A percentile compares a stretch with the other conserved stretches of the same genome.
Evolutionary conservation across 495 filamentous ascomycete genomes (phyloP).

Genomic region (Lepraria neglecta): DNA sequence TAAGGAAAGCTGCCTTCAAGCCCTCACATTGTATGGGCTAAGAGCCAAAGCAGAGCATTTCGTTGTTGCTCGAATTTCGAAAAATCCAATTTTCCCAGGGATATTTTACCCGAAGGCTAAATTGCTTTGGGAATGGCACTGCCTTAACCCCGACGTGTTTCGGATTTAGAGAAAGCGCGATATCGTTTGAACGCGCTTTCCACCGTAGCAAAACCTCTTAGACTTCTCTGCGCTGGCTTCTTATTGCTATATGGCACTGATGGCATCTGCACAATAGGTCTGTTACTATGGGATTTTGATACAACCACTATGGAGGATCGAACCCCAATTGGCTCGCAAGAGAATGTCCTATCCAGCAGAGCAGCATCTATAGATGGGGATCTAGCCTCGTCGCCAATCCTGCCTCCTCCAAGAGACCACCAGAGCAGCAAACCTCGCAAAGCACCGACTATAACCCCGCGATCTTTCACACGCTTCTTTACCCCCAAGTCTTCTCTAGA

Average conservation of each 20-base stretch:
- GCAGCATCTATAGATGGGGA: constrained; percentile 7
- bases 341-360: constrained; percentile 8
- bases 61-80: neutral
- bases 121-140: neutral
- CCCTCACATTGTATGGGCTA: neutral
- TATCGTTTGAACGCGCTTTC: constrained; percentile 6
- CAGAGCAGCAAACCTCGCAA: constrained; percentile 41
- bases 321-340: constrained; percentile 21
- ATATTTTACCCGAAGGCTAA: constrained; percentile 14
- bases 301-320: constrained; percentile 10
- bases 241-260: neutral
- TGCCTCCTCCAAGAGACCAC: constrained; percentile 11
- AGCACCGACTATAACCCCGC: constrained; percentile 58
- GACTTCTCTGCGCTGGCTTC: neutral
- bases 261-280: neutral
- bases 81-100: constrained; percentile 1
- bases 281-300: neutral
- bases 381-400: constrained; percentile 19
- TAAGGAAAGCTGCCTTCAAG: neutral
- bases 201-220: neutral
- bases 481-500: constrained; percentile 53
- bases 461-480: constrained; percentile 77
- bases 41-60: neutral
- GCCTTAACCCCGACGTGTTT: constrained; percentile 10
- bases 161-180: neutral